Evolutionary conservation across 1,284 basidiomycete genomes (phyloP).

Genomic region (Sporisorium graminicola): DNA sequence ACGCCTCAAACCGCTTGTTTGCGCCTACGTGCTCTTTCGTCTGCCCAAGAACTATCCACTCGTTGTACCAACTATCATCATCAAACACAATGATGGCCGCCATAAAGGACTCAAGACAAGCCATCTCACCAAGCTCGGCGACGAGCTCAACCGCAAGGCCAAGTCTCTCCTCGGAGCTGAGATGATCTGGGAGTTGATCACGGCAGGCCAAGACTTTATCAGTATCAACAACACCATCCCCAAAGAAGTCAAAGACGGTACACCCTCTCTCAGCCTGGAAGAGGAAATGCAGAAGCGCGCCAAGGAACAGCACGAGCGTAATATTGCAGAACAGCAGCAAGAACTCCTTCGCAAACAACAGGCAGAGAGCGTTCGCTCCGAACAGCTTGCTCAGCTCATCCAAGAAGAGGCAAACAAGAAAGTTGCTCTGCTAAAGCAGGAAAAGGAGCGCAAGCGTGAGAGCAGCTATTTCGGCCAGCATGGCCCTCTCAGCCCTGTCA

Average conservation of each 20-base stretch:
- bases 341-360: slow-evolving; percentile 35
- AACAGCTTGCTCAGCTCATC: slow-evolving; percentile 59
- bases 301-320: slow-evolving; percentile 50
- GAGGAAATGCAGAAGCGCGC: slow-evolving; percentile 64
- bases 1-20: slow-evolving; percentile 50
- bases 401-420: slow-evolving; percentile 58
- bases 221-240: slow-evolving; percentile 52
- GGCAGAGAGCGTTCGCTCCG: slow-evolving; percentile 52
- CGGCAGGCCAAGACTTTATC: slow-evolving; percentile 61
- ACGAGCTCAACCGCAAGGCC: slow-evolving; percentile 53
- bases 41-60: slow-evolving; percentile 65
- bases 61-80: slow-evolving; percentile 49
- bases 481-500: slow-evolving; percentile 27
- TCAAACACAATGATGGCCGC: slow-evolving; percentile 47
- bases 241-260: slow-evolving; percentile 36
- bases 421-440: slow-evolving; percentile 48
- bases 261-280: slow-evolving; percentile 59
- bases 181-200: slow-evolving; percentile 70
- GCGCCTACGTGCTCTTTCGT: slow-evolving; percentile 51
- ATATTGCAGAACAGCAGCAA: slow-evolving; percentile 36
- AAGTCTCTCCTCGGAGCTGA: slow-evolving; percentile 63
- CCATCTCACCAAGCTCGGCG: slow-evolving; percentile 46
- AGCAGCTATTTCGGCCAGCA: slow-evolving; percentile 37
- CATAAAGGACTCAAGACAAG: slow-evolving; percentile 47
- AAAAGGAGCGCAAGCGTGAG: slow-evolving; percentile 50